phyloP scores from a whole-genome alignment of 2,329 filamentous ascomycete species.

The Colletotrichum noveboracense region DNA sequence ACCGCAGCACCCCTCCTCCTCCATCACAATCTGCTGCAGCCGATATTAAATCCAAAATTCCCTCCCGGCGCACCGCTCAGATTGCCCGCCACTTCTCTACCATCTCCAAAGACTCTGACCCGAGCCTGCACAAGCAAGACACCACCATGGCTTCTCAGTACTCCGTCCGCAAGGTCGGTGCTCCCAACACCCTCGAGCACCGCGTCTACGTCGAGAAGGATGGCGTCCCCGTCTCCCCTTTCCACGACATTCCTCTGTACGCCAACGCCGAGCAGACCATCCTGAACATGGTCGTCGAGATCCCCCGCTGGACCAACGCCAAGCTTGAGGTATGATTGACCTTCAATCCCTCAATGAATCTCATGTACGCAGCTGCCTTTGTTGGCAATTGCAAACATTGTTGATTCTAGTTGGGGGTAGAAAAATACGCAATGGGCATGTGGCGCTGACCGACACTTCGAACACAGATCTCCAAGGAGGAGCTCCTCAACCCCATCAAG shows the following conservation, averaged over 20 bases:
- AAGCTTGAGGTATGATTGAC: constrained; percentile 87
- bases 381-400: neutral
- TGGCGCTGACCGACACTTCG: constrained; percentile 16
- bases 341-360: neutral
- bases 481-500: constrained; percentile 98
- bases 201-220: constrained; percentile 98
- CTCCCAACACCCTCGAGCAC: constrained; percentile 94
- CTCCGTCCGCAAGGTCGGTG: constrained; percentile 83
- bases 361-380: neutral
- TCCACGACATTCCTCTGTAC: constrained; percentile 98
- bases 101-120: constrained; percentile 28
- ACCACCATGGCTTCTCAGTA: constrained; percentile 69
- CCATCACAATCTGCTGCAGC: constrained; percentile 14
- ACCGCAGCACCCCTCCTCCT: constrained; percentile 17
- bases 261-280: constrained; percentile 95
- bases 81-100: constrained; percentile 60
- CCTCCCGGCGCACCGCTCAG: constrained; percentile 56
- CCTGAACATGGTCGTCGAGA: constrained; percentile 99
- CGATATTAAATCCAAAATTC: constrained; percentile 43
- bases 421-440: neutral
- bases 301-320: constrained; percentile 98
- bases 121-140: constrained; percentile 21
- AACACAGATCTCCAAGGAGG: constrained; percentile 93
- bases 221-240: constrained; percentile 90
- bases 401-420: neutral